Base-by-base conservation (phyloP, 306 rosid species). In the Lathyrus aphaca region DNA sequence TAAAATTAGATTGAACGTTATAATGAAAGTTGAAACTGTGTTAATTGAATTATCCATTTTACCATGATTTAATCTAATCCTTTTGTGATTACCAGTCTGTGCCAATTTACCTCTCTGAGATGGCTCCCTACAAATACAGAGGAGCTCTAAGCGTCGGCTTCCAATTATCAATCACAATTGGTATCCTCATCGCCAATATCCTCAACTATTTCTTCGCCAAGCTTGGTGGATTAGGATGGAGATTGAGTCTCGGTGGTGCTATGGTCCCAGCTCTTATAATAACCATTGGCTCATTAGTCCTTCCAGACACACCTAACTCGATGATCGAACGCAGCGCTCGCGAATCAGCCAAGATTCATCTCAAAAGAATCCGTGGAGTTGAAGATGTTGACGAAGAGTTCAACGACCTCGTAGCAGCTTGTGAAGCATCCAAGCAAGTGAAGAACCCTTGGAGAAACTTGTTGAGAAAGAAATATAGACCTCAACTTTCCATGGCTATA, bases 171-270 rank as follows among this genome's bases (percentile, higher is more conserved):
- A 90, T 94, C 76, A 90, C 97, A 0, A 17, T 88, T 6, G 98
- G 97, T 0, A 94, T 94, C 10, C 92, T 94, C 0, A 59, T 87
- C 3, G 96, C 98, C 21, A 90, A 88, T 51, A 75, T 94, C 10
- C 32, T 90, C 16, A 94, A 90, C 82, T 94, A 88, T 79, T 90
- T 90, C 81, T 94, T 90, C 37, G 89, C 94, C 1, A 94, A 87
- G 60, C 91, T 94, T 50, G 97, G 97, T 1, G 97, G 98, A 0
- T 88, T 96, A 96, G 98, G 98, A 66, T 94, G 98, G 98, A 79
- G 98, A 12, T 46, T 94, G 82, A 94, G 98, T 73, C 79, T 94
- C 23, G 97, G 98, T 0, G 97, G 97, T 4, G 98, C 97, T 0
- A 74, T 87, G 82, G 94, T 94, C 9, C 98, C 98, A 0, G 98